Evolutionary conservation across 805 yeast species (phyloP).

Genomic region (Ogataea pignaliae): DNA sequence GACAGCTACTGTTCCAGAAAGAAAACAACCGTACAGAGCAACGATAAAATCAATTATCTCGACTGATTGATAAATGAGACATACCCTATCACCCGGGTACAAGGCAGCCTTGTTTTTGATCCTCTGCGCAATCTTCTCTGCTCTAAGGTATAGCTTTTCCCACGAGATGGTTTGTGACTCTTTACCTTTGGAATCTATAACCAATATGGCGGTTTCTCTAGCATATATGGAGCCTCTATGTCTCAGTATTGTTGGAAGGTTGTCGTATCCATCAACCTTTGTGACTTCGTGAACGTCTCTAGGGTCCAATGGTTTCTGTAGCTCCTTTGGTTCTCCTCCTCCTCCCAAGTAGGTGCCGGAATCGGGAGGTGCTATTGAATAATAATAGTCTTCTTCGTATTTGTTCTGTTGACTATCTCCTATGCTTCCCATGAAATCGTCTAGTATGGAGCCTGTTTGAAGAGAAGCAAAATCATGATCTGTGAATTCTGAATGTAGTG

Average conservation of each 20-base stretch:
- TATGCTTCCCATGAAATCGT: conserved; percentile 11
- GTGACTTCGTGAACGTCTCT: conserved; percentile 38
- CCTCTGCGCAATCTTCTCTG: conserved; percentile 85
- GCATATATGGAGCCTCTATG: conserved; percentile 64
- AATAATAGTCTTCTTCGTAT: conserved; percentile 11
- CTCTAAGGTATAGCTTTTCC: conserved; percentile 80
- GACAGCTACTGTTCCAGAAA: conserved; percentile 92
- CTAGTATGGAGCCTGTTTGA: conserved; percentile 7
- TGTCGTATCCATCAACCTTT: conserved; percentile 44
- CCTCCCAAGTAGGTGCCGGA: background rate
- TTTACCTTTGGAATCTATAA: conserved; percentile 76
- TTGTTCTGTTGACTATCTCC: conserved; percentile 7
- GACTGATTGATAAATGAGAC: conserved; percentile 73
- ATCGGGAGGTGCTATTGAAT: background rate
- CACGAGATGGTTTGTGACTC: conserved; percentile 74
- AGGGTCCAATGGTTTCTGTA: conserved; percentile 64
- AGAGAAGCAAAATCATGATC: conserved; percentile 8
- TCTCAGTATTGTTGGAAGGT: conserved; percentile 66
- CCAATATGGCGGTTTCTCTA: conserved; percentile 66
- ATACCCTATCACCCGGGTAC: conserved; percentile 78
- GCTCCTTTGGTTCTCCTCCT: conserved; percentile 22
- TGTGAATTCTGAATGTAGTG: conserved; percentile 11
- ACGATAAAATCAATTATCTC: conserved; percentile 84
- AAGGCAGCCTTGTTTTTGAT: conserved; percentile 68
- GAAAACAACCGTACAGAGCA: conserved; percentile 85